Conservation (phyloP, 257 asterid genomes). For the Fraxinus quadrangulata region DNA sequence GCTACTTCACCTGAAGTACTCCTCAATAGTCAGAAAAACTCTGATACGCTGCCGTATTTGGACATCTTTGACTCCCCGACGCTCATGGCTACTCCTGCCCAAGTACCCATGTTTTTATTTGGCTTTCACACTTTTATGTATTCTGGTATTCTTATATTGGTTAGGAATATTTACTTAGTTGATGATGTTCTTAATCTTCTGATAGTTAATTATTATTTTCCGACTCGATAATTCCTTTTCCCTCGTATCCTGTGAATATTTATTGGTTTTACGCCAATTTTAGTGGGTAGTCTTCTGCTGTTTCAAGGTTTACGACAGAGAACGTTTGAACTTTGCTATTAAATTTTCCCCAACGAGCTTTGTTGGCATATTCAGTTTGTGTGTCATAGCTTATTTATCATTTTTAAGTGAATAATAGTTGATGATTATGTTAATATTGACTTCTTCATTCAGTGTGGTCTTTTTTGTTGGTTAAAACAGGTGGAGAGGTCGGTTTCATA, state of each 20-base stretch:
- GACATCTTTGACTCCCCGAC: constrained; percentile 69
- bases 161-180: not conserved
- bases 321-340: not conserved
- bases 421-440: not conserved
- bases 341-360: not conserved
- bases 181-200: not conserved
- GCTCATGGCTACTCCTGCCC: constrained; percentile 89
- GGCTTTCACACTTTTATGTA: not conserved
- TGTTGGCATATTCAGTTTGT: not conserved
- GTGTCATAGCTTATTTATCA: not conserved
- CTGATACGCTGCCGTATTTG: constrained; percentile 64
- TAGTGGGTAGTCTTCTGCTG: not conserved
- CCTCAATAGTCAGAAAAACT: constrained; percentile 49
- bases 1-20: constrained; percentile 66
- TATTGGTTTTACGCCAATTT: not conserved
- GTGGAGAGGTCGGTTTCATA: constrained; percentile 79
- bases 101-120: constrained; percentile 33
- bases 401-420: not conserved
- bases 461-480: constrained; percentile 47
- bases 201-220: not conserved
- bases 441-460: constrained; percentile 7
- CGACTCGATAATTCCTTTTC: not conserved
- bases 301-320: not conserved
- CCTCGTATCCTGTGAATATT: not conserved
- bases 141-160: not conserved